phyloP scores from a whole-genome alignment of 495 filamentous ascomycete genomes.

The Aspergillus nidulans region DNA sequence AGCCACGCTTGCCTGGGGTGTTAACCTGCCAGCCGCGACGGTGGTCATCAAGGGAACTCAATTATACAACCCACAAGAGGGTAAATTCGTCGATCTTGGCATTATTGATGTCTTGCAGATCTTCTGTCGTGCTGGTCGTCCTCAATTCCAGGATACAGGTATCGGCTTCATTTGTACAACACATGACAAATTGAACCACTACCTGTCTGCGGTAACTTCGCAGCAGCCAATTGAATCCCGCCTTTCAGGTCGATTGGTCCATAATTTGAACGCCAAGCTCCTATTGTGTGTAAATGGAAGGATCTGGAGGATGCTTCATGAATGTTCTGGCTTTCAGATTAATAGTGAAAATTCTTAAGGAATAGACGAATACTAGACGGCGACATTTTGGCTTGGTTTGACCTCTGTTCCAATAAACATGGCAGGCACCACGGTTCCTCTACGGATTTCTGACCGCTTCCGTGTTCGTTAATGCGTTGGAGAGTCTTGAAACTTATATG shows the following conservation, averaged over 20 bases:
- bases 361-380: too few relatives aligned
- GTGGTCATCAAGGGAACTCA: constrained; percentile 98
- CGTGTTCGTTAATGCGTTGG: too few relatives aligned
- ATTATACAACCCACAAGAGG: constrained; percentile 90
- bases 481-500: too few relatives aligned
- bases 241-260: constrained; percentile 85
- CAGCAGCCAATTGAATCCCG: constrained; percentile 94
- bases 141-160: constrained; percentile 92
- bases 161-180: constrained; percentile 97
- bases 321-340: not conserved
- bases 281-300: too few relatives aligned
- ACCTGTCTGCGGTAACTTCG: constrained; percentile 86
- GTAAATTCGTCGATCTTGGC: constrained; percentile 93
- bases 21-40: constrained; percentile 94
- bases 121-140: constrained; percentile 95
- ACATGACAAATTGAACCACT: constrained; percentile 87
- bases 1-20: constrained; percentile 96
- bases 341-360: not conserved
- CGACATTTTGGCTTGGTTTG: too few relatives aligned
- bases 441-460: too few relatives aligned
- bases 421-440: too few relatives aligned
- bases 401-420: too few relatives aligned
- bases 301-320: too few relatives aligned
- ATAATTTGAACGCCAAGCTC: constrained; percentile 96
- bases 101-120: constrained; percentile 98